Conservation (phyloP, 345 rosid species). For the Nasturtium officinale region DNA sequence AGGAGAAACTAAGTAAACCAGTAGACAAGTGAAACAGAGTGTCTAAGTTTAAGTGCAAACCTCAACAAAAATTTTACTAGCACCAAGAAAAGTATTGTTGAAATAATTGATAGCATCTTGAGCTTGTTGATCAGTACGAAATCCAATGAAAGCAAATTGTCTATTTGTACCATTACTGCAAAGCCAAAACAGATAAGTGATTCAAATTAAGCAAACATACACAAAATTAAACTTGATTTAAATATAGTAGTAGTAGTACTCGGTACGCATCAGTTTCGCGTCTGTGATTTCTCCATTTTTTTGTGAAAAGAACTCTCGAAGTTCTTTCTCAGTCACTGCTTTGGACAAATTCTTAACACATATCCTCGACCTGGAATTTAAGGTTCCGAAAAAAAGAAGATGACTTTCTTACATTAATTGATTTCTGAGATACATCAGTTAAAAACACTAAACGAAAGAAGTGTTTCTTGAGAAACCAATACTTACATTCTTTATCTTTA, state of each 20-base stretch:
- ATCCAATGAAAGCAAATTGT: conserved; percentile 87
- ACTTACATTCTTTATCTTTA: conserved; percentile 34
- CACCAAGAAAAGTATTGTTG: conserved; percentile 66
- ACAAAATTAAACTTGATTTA: neutral
- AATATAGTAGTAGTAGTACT: conserved; percentile 42
- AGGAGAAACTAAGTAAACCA: neutral
- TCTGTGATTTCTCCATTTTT: conserved; percentile 86
- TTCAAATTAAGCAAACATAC: neutral
- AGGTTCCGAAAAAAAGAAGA: neutral
- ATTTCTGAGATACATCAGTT: neutral
- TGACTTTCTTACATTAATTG: neutral
- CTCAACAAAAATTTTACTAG: conserved; percentile 75
- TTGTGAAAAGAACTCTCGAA: conserved; percentile 69
- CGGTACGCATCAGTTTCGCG: conserved; percentile 72
- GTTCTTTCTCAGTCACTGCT: conserved; percentile 60
- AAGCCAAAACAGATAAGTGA: conserved; percentile 12
- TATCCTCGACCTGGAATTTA: conserved; percentile 70
- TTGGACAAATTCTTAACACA: conserved; percentile 83
- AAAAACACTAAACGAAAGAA: neutral
- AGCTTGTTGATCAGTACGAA: conserved; percentile 71
- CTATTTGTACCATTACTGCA: conserved; percentile 82
- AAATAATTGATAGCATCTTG: conserved; percentile 79
- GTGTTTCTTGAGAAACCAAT: neutral
- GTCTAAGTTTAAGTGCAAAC: conserved; percentile 40
- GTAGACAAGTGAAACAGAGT: neutral